phyloP scores from a whole-genome alignment of 225 moss, liverwort and hornwort genomes.

The Climacium dendroides region DNA sequence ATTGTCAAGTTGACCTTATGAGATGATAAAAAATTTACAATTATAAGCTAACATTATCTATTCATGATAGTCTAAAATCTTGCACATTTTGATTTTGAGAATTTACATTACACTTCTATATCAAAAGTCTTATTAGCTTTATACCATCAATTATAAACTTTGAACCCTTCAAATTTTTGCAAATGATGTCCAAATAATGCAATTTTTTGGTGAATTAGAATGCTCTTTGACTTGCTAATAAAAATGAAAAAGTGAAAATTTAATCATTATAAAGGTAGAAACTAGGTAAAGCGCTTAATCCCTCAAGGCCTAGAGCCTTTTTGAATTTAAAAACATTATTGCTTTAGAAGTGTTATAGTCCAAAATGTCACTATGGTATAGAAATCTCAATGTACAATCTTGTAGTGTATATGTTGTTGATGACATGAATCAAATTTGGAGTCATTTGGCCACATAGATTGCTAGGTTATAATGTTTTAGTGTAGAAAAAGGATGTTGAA shows the following conservation, averaged over 20 bases:
- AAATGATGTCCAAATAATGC: background rate
- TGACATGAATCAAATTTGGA: too few relatives aligned
- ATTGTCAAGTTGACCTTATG: background rate
- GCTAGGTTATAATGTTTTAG: too few relatives aligned
- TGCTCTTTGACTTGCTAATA: background rate
- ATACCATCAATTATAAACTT: accelerated
- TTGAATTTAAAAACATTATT: too few relatives aligned
- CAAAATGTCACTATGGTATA: too few relatives aligned
- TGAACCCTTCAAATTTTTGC: background rate
- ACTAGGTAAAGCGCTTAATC: background rate
- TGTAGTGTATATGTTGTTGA: too few relatives aligned
- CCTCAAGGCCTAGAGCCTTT: too few relatives aligned
- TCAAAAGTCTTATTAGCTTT: background rate
- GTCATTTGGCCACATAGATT: too few relatives aligned
- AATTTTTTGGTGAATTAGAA: background rate
- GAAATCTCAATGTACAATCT: too few relatives aligned
- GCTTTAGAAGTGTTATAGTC: too few relatives aligned
- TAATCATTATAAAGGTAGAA: background rate
- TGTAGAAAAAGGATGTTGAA: too few relatives aligned
- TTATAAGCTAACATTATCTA: background rate
- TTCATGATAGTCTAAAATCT: background rate
- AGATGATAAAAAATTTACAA: background rate
- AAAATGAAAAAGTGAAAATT: background rate
- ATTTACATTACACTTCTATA: background rate
- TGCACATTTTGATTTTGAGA: background rate